Base-by-base conservation (phyloP, 176 grass and related monocot species). In the Oryza longistaminata region DNA sequence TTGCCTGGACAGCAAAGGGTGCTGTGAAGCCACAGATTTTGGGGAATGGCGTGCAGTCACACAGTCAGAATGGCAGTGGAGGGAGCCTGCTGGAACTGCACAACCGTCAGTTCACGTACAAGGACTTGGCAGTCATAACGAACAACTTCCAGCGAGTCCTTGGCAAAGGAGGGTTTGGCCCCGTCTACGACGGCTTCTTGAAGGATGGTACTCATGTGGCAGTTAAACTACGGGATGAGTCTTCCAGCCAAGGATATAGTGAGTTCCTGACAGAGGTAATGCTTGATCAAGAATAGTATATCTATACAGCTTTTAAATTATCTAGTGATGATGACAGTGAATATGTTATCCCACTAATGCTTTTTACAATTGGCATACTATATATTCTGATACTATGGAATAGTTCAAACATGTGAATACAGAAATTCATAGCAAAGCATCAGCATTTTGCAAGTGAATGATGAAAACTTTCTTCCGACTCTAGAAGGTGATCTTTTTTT, bases 231-330 rank as follows among this genome's bases (percentile, higher is more conserved):
- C 81, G 35, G 1, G 81, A 73, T 40, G 21, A 90, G 5, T 75
- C 85, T 34, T 90, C 85, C 43, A 53, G 70, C 24, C 88, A 93
- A 76, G 85, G 62, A 45, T 35, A 62, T 22, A 71, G n/a, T 34
- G 91, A 90, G 79, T 93, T 93, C 73, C 65, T 93, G 66, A n/a
- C 83, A 55, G 91, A 93, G 91, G 91, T 88, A 61, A 61, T 61
- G 19, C 21, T 61, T 61, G 55, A 61, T 22, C 21, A 61, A 61
- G 55, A 60, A 2, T n/a, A 35, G 34, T 35, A 35, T 4, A 35
- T 35, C 4, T 35, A 35, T 35, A 35, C 34, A 0, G 34, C 34
- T 35, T 35, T 35, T 4, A 35, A 35, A 35, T 35, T 3, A 35
- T 35, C 34, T 35, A 35, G 3, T 35, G 34, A 35, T 5, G 34